Conservation (phyloP, 495 filamentous ascomycete species). For the Margaritispora aquatica region DNA sequence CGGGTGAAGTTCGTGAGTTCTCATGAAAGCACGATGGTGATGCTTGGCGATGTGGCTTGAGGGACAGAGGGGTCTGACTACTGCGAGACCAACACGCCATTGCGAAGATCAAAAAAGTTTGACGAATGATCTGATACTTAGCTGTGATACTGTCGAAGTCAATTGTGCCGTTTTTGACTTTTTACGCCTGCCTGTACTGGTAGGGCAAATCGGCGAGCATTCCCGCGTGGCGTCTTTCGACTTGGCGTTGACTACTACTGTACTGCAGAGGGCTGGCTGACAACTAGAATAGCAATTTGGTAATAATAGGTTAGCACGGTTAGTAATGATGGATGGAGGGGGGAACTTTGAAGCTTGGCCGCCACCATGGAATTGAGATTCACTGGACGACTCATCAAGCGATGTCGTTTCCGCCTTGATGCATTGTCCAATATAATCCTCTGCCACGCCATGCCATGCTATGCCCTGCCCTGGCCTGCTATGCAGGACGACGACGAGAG, state of each 20-base stretch:
- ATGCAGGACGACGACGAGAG: too few species aligned
- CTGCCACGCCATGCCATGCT: too few species aligned
- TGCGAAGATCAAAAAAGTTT: not conserved
- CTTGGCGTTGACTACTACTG: not conserved
- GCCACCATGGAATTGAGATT: too few species aligned
- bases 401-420: too few species aligned
- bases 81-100: not conserved
- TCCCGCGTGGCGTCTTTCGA: slow-evolving; percentile 12
- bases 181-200: too few species aligned
- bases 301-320: not conserved
- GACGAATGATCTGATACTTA: too few species aligned
- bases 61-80: not conserved
- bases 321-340: not conserved
- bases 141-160: not conserved
- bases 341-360: too few species aligned
- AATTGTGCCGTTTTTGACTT: not conserved
- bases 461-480: too few species aligned
- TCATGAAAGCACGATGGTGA: not conserved
- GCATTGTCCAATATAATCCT: too few species aligned
- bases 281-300: not conserved
- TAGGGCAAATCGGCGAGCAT: slow-evolving; percentile 20
- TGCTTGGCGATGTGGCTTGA: not conserved
- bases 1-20: too few species aligned
- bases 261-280: not conserved
- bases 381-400: too few species aligned